phyloP scores from a whole-genome alignment of 2,329 filamentous ascomycete genomes.

The Monilinia fructigena region DNA sequence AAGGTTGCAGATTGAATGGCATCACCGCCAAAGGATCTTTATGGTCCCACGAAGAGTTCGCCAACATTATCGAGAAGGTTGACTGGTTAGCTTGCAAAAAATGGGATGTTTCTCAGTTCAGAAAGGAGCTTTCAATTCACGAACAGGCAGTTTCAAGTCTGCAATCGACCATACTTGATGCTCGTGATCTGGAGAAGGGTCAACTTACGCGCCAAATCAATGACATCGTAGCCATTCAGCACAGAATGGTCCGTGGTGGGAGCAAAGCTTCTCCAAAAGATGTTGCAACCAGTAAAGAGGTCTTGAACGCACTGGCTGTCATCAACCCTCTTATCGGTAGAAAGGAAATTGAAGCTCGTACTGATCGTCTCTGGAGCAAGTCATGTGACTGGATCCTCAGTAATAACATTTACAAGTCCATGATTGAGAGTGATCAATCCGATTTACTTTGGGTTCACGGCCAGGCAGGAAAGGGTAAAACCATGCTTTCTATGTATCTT shows the following conservation, averaged over 20 bases:
- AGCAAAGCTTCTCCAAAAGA: conserved; percentile 7
- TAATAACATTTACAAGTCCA: conserved; percentile 16
- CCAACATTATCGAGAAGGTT: conserved; percentile 13
- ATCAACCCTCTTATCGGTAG: conserved; percentile 19
- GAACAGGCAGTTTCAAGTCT: conserved; percentile 19
- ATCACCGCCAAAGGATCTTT: conserved; percentile 21
- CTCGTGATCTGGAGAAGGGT: conserved; percentile 15
- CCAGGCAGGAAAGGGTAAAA: conserved; percentile 24
- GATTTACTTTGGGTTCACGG: conserved; percentile 23
- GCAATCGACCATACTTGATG: conserved; percentile 14
- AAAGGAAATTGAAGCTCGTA: conserved; percentile 20
- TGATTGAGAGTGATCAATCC: conserved; percentile 21
- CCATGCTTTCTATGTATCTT: conserved; percentile 23
- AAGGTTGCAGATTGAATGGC: conserved; percentile 19
- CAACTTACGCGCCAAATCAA: conserved; percentile 22
- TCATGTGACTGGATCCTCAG: conserved; percentile 22
- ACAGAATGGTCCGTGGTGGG: conserved; percentile 17
- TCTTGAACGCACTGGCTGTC: conserved; percentile 20
- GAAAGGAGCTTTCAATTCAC: conserved; percentile 19
- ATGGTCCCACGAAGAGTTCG: conserved; percentile 21
- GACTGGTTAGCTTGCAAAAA: conserved; percentile 22
- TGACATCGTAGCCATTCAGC: conserved; percentile 21
- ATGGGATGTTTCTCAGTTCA: conserved; percentile 22
- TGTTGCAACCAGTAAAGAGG: conserved; percentile 4
- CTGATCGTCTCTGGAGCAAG: conserved; percentile 21